Percentiles rank a stretch among this genome's conserved stretches.
Evolutionary conservation across 208 protist species (phyloP).

Genomic region (Phytomonas serpens): DNA sequence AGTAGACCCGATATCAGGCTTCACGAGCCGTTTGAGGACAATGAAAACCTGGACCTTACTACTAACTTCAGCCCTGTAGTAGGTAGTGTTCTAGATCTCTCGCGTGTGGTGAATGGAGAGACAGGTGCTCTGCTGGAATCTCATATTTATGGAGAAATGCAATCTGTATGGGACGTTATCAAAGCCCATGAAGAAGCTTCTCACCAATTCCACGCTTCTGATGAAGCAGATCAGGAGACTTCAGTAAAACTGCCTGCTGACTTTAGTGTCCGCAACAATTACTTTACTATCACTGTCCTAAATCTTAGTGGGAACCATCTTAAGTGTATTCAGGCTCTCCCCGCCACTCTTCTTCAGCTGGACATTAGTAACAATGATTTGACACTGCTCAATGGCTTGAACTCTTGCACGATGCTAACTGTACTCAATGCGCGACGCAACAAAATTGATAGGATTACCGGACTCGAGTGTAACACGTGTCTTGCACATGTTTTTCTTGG

Average conservation of each 20-base stretch:
- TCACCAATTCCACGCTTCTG: conserved; percentile 17
- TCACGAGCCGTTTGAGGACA: conserved; percentile 32
- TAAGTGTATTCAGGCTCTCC: conserved; percentile 30
- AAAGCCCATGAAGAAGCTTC: conserved; percentile 31
- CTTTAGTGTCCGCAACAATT: not conserved
- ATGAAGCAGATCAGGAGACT: conserved; percentile 7
- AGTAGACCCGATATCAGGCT: not conserved
- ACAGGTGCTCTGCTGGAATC: conserved; percentile 27
- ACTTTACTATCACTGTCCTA: conserved; percentile 51
- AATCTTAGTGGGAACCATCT: conserved; percentile 62
- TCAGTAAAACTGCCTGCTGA: conserved; percentile 12
- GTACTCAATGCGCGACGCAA: conserved; percentile 79
- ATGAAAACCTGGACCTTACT: conserved; percentile 59
- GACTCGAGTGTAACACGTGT: conserved; percentile 41
- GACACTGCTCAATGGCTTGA: conserved; percentile 32
- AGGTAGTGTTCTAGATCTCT: conserved; percentile 60
- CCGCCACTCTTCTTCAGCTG: conserved; percentile 60
- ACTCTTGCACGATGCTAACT: conserved; percentile 63
- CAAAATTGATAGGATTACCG: conserved; percentile 24
- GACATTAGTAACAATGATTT: conserved; percentile 80
- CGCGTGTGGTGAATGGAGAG: conserved; percentile 20
- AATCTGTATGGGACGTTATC: conserved; percentile 55
- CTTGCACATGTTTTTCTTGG: conserved; percentile 77
- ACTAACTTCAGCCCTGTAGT: conserved; percentile 65
- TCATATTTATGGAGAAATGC: conserved; percentile 31